Evolutionary conservation across 2,329 filamentous ascomycete species (phyloP), one percentile per base, ranked within the genome.

Genomic region (Colletotrichum tofieldiae): DNA sequence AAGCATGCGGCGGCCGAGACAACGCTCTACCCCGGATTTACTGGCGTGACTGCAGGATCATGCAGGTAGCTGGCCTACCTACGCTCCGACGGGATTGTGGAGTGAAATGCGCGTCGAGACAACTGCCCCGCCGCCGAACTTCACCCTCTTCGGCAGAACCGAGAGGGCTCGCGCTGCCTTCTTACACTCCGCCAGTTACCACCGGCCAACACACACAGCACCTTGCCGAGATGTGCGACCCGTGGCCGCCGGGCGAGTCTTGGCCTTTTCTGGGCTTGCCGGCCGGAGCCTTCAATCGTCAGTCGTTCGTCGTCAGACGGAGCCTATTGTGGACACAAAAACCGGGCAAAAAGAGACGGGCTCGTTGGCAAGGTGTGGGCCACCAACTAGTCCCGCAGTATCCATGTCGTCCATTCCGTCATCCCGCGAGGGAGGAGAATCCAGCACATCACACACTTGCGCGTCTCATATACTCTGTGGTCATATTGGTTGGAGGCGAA

Each of bases 351-450:
- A 41, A 20, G 37, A 63, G 26, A 29, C 18, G 55, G 41, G 35
- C n/a, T 23, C 12, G 47, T 52, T 37, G 45, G 26, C 41, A 32
- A n/a, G 32, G 49, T 43, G 61, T 59, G 52, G 39, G 32, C 45
- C 47, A 20, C 59, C 45, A 49, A 49, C 54, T 47, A 60, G 55
- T 62, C 32, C 62, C 39, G 41, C 67, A n/a, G 26, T 56, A 55
- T 39, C 62, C 67, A 61, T 60, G 67, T 43, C 43, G 43, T 45
- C 65, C 20, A 68, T 68, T 68, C 43, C 65, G 68, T 71, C 68
- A 71, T 63, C 20, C 67, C 32, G 56, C 23, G 39, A 61, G n/a
- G 47, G 32, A 55, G 62, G 56, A 49, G 49, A 49, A 26, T 61
- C 56, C 56, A 55, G 39, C 49, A 43, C 49, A 71, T 61, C 67